These are phyloP conservation scores for Urochloa ruziziensis DNA, from an alignment of 176 grass and related monocot species.

Conservation along the genomic window DNA sequence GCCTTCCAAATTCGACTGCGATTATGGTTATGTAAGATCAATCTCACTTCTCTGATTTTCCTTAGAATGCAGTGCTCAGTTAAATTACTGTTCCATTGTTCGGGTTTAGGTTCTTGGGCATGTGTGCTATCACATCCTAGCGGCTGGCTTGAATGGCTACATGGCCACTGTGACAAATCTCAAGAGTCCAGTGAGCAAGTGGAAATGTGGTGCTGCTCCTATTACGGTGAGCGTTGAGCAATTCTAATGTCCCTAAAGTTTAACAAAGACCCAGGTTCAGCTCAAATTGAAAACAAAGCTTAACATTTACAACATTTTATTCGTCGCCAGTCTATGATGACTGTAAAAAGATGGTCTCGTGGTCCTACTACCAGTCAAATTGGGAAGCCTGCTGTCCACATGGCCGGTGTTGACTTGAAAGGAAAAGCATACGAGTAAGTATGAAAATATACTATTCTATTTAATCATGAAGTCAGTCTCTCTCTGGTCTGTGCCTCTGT, in stretches of 20 bases:
- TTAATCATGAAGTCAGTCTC: background rate
- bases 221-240: conserved; percentile 84
- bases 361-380: conserved; percentile 63
- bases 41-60: conserved; percentile 5
- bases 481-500: background rate
- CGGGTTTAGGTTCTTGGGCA: conserved; percentile 84
- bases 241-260: background rate
- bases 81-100: conserved; percentile 36
- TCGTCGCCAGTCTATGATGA: conserved; percentile 84
- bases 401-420: conserved; percentile 81
- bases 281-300: background rate
- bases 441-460: background rate
- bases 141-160: conserved; percentile 87
- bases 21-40: conserved; percentile 89
- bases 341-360: conserved; percentile 80
- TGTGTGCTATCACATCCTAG: conserved; percentile 94
- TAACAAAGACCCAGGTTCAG: background rate
- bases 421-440: conserved; percentile 98
- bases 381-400: conserved; percentile 94
- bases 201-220: conserved; percentile 92
- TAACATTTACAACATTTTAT: conserved; percentile 11
- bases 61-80: background rate
- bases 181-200: conserved; percentile 89
- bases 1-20: conserved; percentile 96
- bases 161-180: conserved; percentile 99